Conservation (phyloP, 2,329 filamentous ascomycete genomes). For the Cercospora beticola region DNA sequence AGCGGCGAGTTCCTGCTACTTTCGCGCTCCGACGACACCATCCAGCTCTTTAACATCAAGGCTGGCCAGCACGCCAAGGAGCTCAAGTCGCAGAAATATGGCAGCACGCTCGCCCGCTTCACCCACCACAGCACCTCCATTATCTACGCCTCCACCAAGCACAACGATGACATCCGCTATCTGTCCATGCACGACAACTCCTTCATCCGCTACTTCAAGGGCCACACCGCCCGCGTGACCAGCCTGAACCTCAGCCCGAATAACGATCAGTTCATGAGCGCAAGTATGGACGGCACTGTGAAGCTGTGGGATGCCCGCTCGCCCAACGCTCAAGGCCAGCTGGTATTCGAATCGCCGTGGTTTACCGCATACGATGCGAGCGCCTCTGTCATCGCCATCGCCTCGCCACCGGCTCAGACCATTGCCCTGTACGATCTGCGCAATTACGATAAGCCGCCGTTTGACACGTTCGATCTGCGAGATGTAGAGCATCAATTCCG, state of each 20-base stretch:
- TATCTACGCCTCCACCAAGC: constrained; percentile 92
- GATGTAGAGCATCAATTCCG: constrained; percentile 59
- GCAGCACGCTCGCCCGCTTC: constrained; percentile 89
- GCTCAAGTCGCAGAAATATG: constrained; percentile 93
- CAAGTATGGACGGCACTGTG: constrained; percentile 85
- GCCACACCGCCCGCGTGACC: constrained; percentile 82
- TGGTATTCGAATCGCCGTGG: constrained; percentile 77
- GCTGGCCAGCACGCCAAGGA: constrained; percentile 88
- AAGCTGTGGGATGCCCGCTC: constrained; percentile 86
- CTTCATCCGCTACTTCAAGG: constrained; percentile 94
- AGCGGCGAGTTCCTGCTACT: constrained; percentile 89
- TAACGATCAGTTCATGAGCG: constrained; percentile 87
- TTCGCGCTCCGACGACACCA: constrained; percentile 87
- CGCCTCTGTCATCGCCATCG: constrained; percentile 86
- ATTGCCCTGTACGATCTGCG: constrained; percentile 89
- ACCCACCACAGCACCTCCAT: constrained; percentile 89
- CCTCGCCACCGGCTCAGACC: constrained; percentile 73
- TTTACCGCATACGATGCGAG: constrained; percentile 90
- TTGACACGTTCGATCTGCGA: constrained; percentile 78
- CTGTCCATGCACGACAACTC: constrained; percentile 92
- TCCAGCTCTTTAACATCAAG: constrained; percentile 91
- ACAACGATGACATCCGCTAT: constrained; percentile 85
- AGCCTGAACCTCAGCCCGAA: constrained; percentile 80
- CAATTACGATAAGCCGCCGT: constrained; percentile 89
- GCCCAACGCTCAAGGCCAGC: constrained; percentile 73